These are phyloP conservation scores for Trichoderma sp. DNA, from an alignment of 2,329 filamentous ascomycete species.

Conservation along the genomic window DNA sequence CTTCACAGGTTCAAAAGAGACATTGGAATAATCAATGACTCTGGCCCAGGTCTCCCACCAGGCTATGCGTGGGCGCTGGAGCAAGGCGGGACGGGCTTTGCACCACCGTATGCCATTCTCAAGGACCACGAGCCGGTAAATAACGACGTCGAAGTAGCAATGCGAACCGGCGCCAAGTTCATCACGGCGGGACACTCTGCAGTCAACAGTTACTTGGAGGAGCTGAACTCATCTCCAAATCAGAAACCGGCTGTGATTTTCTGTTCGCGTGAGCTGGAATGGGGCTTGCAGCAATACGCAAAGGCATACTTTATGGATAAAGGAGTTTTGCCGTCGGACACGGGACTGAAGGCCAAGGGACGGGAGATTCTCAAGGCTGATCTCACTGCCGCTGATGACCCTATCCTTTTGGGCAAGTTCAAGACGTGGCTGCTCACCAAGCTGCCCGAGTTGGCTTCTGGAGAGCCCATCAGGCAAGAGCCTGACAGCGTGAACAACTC, in stretches of 20 bases:
- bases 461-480: not conserved
- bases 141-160: constrained; percentile 32
- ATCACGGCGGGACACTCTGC: constrained; percentile 44
- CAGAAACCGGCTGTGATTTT: constrained; percentile 51
- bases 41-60: constrained; percentile 49
- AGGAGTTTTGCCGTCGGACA: constrained; percentile 47
- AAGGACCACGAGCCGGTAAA: constrained; percentile 38
- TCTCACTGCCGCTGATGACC: constrained; percentile 54
- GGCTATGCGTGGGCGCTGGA: constrained; percentile 44
- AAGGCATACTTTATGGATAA: constrained; percentile 37
- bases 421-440: constrained; percentile 42
- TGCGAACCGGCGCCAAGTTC: constrained; percentile 38
- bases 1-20: constrained; percentile 60
- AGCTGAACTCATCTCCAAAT: constrained; percentile 40
- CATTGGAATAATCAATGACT: constrained; percentile 48
- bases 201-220: constrained; percentile 48
- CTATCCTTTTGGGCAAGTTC: constrained; percentile 51
- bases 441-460: constrained; percentile 23
- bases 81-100: constrained; percentile 54
- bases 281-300: constrained; percentile 50
- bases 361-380: constrained; percentile 45
- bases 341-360: constrained; percentile 45
- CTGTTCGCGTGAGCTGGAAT: constrained; percentile 57
- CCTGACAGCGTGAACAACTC: not conserved
- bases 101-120: constrained; percentile 52